Conservation (phyloP, 2,329 filamentous ascomycete genomes). For the Microdochium bolleyi region DNA sequence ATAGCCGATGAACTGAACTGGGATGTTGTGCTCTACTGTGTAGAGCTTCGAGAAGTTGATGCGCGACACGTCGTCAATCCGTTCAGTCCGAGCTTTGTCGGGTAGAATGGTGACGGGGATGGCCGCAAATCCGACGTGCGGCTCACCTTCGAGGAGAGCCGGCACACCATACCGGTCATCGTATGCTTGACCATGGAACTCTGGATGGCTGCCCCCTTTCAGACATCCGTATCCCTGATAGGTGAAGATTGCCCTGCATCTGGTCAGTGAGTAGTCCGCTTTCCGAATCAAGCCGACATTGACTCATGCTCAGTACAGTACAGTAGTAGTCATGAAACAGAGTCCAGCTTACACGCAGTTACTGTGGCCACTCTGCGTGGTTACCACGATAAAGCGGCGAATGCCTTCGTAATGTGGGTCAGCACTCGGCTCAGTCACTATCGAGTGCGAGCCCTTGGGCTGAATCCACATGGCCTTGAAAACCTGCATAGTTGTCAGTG, state of each 20-base stretch:
- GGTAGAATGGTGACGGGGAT: constrained; percentile 34
- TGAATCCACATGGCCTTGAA: constrained; percentile 50
- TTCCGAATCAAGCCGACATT: no score
- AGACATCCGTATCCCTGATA: constrained; percentile 44
- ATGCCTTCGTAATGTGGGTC: constrained; percentile 38
- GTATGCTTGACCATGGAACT: constrained; percentile 46
- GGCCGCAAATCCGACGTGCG: constrained; percentile 36
- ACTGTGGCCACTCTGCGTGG: constrained; percentile 42
- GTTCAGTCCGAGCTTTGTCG: constrained; percentile 27
- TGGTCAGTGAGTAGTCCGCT: constrained; percentile 4
- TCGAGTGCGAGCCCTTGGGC: constrained; percentile 30
- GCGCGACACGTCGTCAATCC: constrained; percentile 39
- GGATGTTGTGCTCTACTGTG: constrained; percentile 49
- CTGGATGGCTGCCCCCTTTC: constrained; percentile 43
- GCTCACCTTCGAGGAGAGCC: constrained; percentile 29
- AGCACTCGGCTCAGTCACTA: constrained; percentile 23
- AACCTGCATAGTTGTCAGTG: constrained; percentile 26
- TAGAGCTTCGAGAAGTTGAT: constrained; percentile 50
- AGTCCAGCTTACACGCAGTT: constrained; percentile 47
- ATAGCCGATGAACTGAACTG: constrained; percentile 48
- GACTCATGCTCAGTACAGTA: no score
- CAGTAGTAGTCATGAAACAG: no score
- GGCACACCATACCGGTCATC: constrained; percentile 22
- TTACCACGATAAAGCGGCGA: constrained; percentile 46
- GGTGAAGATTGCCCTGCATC: constrained; percentile 42